These are phyloP conservation scores for Cyberlindnera euphorbiae DNA, from an alignment of 805 yeast species.

Conservation along the genomic window DNA sequence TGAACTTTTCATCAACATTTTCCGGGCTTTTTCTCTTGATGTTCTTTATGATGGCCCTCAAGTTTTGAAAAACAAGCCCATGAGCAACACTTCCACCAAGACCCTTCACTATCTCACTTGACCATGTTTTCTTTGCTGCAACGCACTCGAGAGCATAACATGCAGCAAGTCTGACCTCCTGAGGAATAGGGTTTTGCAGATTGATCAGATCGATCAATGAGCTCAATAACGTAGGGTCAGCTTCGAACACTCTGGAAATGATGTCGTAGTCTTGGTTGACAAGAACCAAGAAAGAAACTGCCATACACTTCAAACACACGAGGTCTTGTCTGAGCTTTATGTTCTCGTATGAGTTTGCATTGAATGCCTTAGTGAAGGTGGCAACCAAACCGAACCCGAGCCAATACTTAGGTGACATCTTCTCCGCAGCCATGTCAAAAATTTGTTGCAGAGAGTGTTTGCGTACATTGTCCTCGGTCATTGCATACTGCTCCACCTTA, in stretches of 20 bases:
- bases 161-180: slow-evolving; percentile 53
- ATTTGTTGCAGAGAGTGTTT: slow-evolving; percentile 55
- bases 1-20: slow-evolving; percentile 43
- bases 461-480: slow-evolving; percentile 54
- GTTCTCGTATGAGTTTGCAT: slow-evolving; percentile 47
- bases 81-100: slow-evolving; percentile 85
- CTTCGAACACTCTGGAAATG: slow-evolving; percentile 61
- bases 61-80: slow-evolving; percentile 70
- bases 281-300: slow-evolving; percentile 61
- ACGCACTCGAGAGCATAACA: slow-evolving; percentile 65
- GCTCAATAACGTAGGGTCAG: slow-evolving; percentile 66
- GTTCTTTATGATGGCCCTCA: slow-evolving; percentile 56
- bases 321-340: slow-evolving; percentile 53
- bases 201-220: slow-evolving; percentile 69
- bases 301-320: slow-evolving; percentile 57
- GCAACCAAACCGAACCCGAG: slow-evolving; percentile 58
- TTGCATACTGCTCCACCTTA: slow-evolving; percentile 45
- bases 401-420: slow-evolving; percentile 60
- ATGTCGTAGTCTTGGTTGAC: slow-evolving; percentile 53
- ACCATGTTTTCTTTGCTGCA: slow-evolving; percentile 62
- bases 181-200: slow-evolving; percentile 54
- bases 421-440: slow-evolving; percentile 52
- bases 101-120: slow-evolving; percentile 70
- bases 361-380: slow-evolving; percentile 68
- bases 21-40: slow-evolving; percentile 35